A percentile compares a stretch with the other conserved stretches of the same genome.
These are phyloP conservation scores for Populus tremula DNA, from an alignment of 345 rosid species.

Conservation along the genomic window DNA sequence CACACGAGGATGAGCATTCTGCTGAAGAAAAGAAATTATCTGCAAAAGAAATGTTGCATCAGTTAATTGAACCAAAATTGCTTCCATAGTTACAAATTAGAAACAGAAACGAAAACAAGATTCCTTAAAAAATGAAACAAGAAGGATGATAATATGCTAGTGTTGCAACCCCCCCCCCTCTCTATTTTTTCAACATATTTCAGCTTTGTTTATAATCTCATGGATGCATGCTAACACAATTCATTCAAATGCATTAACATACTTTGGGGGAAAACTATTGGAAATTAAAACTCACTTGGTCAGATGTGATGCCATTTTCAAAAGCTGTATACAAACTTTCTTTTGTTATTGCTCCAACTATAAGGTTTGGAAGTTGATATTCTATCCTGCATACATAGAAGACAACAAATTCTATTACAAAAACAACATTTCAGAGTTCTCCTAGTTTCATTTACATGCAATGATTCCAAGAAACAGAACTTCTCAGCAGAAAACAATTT, in stretches of 20 bases:
- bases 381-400: conserved; percentile 60
- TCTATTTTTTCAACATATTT: neutral
- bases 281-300: conserved; percentile 51
- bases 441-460: too few species aligned
- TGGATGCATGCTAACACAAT: neutral
- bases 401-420: neutral
- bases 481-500: neutral
- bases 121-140: neutral
- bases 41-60: conserved; percentile 26
- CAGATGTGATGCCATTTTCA: conserved; percentile 86
- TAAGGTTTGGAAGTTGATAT: conserved; percentile 93
- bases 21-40: conserved; percentile 85
- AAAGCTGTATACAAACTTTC: conserved; percentile 86
- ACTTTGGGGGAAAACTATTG: neutral
- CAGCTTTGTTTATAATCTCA: neutral
- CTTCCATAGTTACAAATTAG: neutral
- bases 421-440: too few species aligned
- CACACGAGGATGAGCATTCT: conserved; percentile 88
- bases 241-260: neutral
- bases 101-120: neutral
- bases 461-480: too few species aligned
- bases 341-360: conserved; percentile 83
- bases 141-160: neutral
- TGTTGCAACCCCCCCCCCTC: neutral
- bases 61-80: conserved; percentile 15